Evolutionary conservation across 2,329 filamentous ascomycete genomes (phyloP), one percentile per base, ranked within the genome.

Genomic region (Botrytis elliptica): DNA sequence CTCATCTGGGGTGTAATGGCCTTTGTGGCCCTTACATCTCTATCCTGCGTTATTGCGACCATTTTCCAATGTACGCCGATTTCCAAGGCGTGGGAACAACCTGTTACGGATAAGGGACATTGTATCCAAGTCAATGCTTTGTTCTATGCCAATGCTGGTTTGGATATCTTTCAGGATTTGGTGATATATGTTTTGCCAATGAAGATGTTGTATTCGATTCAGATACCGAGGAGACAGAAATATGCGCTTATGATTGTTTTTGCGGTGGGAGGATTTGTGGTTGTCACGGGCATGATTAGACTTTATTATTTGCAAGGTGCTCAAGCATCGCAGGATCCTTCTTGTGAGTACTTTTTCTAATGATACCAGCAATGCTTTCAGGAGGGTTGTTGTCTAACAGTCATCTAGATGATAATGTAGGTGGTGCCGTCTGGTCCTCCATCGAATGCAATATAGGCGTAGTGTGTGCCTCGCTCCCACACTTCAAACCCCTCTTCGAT

Each of bases 51-150:
- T 25, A 10, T 70, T 14, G 65, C 65, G 25, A 63, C 62, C 10
- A 63, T 64, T 14, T 73, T 73, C 14, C 65, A 73, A 70, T 73
- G 65, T 42, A 70, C 66, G 3, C 71, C 65, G 10, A 69, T 73
- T 29, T 18, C n/a, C 8, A 55, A 57, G 22, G 49, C 63, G 9
- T 73, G 71, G 71, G 55, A 60, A 20, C 20, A 59, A 20, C 42
- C 42, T 14, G 44, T 20, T 25, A 69, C 33, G 16, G 16, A n/a
- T 4, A 36, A 29, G 2, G 65, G 70, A n/a, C 49, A 55, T 29
- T 73, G 71, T 42, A 69, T 69, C 14, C 20, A 62, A 8, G 33
- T 69, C 7, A 62, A 60, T 40, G 52, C 55, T 16, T 25, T 73
- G 38, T 69, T 67, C 52, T 73, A 73, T 44, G 63, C 71, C 22